Base-by-base conservation (phyloP, 371 early-diverging fungal genomes). In the Mucor saturninus region DNA sequence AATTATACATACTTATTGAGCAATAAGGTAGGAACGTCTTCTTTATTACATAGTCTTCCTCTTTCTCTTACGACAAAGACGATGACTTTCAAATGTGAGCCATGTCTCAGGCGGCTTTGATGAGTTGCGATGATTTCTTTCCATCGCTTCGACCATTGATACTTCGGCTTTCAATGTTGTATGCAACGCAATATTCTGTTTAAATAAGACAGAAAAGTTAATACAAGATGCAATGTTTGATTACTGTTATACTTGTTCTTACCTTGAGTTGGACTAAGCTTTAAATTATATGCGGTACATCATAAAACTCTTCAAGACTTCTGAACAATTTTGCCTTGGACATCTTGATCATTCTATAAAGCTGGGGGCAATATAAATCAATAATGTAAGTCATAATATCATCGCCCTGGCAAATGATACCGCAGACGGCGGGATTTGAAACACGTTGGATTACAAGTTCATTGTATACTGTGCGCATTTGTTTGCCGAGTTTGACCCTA, bases 211-310 rank as follows among this genome's bases (percentile, higher is more conserved):
- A 62, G 62, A 62, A 54, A 55, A 62, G 1, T 55, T 55, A 55
- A 55, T 55, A 55, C 49, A 55, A 62, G 54, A 55, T 37, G 49
- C 62, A 54, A 31, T 61, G 38, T 54, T 61, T 54, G 54, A 61
- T 61, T 61, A 43, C 37, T 54, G 54, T 61, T 61, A 61, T 35
- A n/a, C n/a, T n/a, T n/a, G n/a, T 61, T 54, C 62, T 60, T 60
- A 61, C 62, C 54, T 61, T 61, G 14, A 54, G 54, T 54, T 61
- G 46, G 35, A 61, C 48, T 8, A 54, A 46, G 37, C 62, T 54
- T 26, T 28, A 62, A 56, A 62, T 32, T 49, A 62, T 62, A 31
- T 56, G 56, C 30, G 63, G 50, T 38, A 62, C 56, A 39, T 56
- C 56, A n/a, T 62, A 50, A 50, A 62, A 40, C 39, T 31, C 51